phyloP scores from a whole-genome alignment of 495 filamentous ascomycete species.

The Podospora sp. region DNA sequence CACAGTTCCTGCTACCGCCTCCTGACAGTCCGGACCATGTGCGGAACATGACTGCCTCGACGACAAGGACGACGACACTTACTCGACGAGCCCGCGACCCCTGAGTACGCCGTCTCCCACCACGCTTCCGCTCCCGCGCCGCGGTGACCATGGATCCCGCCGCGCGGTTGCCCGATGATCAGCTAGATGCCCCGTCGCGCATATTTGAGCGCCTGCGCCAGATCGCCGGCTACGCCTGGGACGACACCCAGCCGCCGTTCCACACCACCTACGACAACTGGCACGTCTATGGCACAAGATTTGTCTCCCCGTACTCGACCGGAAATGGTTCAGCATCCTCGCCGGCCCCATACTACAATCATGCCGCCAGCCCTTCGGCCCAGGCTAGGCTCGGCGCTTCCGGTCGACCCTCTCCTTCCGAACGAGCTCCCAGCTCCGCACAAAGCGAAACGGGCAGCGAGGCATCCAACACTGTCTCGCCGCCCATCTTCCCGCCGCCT shows the following conservation, averaged over 20 bases:
- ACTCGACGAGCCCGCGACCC: constrained; percentile 33
- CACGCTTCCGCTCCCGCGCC: constrained; percentile 18
- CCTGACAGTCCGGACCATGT: constrained; percentile 21
- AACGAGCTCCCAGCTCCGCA: constrained; percentile 33
- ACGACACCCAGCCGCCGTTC: constrained; percentile 67
- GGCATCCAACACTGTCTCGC: constrained; percentile 39
- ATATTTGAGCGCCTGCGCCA: constrained; percentile 74
- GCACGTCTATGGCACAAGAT: constrained; percentile 53
- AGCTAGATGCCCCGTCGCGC: constrained; percentile 67
- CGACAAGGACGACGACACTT: constrained; percentile 38
- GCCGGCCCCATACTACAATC: constrained; percentile 24
- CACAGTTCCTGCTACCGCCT: too few species aligned
- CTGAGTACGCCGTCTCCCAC: constrained; percentile 21
- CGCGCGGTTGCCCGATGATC: constrained; percentile 57
- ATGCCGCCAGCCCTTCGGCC: constrained; percentile 33
- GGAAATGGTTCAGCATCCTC: constrained; percentile 32
- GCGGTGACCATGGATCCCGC: constrained; percentile 51
- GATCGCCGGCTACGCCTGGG: constrained; percentile 75
- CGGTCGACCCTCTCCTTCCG: constrained; percentile 39
- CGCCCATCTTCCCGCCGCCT: constrained; percentile 22
- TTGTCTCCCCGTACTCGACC: constrained; percentile 46
- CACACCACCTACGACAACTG: constrained; percentile 85
- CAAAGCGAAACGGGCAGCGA: constrained; percentile 46
- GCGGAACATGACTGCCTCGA: constrained; percentile 43
- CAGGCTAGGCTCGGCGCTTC: constrained; percentile 33